Base-by-base conservation (phyloP, 148 eudicot genomes). In the Diospyros kaki region DNA sequence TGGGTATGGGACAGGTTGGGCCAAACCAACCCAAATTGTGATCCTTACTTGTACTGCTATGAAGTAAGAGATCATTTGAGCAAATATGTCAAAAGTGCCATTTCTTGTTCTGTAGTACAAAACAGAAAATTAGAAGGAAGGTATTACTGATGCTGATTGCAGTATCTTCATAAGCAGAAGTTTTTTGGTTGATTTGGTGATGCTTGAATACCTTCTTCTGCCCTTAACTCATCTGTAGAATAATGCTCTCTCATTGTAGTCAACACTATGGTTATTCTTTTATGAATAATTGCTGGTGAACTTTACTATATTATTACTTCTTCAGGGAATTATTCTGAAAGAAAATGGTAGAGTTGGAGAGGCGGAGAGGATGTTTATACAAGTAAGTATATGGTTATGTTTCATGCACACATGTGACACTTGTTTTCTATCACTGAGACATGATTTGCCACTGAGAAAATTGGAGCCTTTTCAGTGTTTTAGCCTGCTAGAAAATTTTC, bases 321-420 rank as follows among this genome's bases (percentile, higher is more conserved):
- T 86, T 83, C 90, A 95, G 98, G 98, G 97, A 63, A 90, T 95
- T 79, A 76, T 95, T 70, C 81, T 95, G 87, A 95, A 92, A 78
- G 80, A 86, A 81, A 92, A 89, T 80, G 98, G 96, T 51, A 88
- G 79, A 63, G 73, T 82, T 79, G 98, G 98, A 80, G 93, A 89
- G 69, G 96, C 97, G 18, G 96, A 95, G 83, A 84, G 98, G 83
- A 92, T 92, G 97, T 95, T 95, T 82, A 95, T 95, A 85, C 98
- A 94, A 85, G 98, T 90, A 75, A 83, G 90, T 82, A 51, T 13
- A 14, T 10, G 9, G 28, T 61, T 64, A 1, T 50, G 42, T 71
- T 56, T 58, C n/a, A 56, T 4, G 6, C 2, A 14, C 65, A 9
- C 54, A 39, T 28, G 28, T 28, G 28, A 28, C 28, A 28, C 28